Evolutionary conservation across 352 stramenopile genomes (phyloP), one percentile per base, ranked within the genome.

Genomic region (Aphanomyces invadans): DNA sequence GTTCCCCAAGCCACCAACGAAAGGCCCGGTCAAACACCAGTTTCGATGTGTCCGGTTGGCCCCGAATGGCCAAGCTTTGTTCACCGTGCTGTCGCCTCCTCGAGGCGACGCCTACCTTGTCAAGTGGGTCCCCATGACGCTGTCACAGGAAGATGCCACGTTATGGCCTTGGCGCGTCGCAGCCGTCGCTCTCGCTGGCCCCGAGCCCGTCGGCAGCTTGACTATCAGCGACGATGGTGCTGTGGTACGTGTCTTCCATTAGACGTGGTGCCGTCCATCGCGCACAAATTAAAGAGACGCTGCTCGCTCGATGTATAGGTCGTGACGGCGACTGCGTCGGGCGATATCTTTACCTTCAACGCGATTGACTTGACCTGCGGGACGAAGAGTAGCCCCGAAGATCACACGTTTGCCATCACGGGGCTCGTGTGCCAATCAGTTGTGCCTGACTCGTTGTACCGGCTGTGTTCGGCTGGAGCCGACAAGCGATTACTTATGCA

Each of bases 391-490:
- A 87, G 76, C 25, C 74, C 68, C 9, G 75, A 82, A 44, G 73
- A 90, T 68, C 85, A 93, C 69, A 77, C 74, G 32, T 92, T 93
- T 49, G 85, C 85, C 25, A 90, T 93, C 69, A 93, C 85, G 4
- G 85, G 85, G 31, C 87, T 93, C 78, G 86, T 78, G 36, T 91
- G 89, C 51, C 73, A 75, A n/a, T 65, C 72, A 4, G 56, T 71
- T 0, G 63, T 53, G 21, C 70, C 74, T 17, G 70, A 73, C 2
- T 70, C 68, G 21, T 19, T 75, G 11, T 73, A 77, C 36, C 73
- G 89, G 23, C 69, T 93, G 53, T 73, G 89, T 31, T 91, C 78
- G 51, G 84, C 82, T 44, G 81, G 84, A 3, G 84, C 84, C 15
- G 84, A 93, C 72, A 93, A 91, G 71, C 76, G 71, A 26, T 32